phyloP scores from a whole-genome alignment of 148 eudicot genomes.

The Fagopyrum homotropicum region DNA sequence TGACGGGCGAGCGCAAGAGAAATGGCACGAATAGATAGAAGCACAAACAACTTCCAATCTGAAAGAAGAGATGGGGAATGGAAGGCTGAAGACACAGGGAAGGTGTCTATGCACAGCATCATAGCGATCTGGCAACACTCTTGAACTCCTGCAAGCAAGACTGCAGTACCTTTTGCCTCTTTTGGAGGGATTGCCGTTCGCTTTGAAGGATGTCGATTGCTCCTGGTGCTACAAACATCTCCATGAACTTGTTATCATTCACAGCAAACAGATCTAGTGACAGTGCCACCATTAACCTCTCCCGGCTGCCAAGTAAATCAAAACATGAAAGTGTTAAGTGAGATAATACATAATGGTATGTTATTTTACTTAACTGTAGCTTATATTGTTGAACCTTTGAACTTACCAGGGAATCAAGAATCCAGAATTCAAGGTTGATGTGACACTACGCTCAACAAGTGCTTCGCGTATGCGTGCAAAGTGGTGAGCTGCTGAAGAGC shows the following conservation, averaged over 20 bases:
- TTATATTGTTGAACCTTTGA: background rate
- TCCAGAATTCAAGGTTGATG: slow-evolving; percentile 81
- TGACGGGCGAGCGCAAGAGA: too few relatives aligned
- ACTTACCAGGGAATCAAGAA: slow-evolving; percentile 89
- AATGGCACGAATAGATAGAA: too few relatives aligned
- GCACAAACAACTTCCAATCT: background rate
- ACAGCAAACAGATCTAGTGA: slow-evolving; percentile 88
- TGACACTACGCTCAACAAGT: slow-evolving; percentile 82
- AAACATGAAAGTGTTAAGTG: background rate
- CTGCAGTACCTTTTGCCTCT: slow-evolving; percentile 83
- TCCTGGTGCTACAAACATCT: slow-evolving; percentile 96
- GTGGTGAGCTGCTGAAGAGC: slow-evolving; percentile 81
- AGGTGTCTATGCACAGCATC: slow-evolving; percentile 19
- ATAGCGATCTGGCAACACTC: slow-evolving; percentile 63
- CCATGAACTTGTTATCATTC: slow-evolving; percentile 89
- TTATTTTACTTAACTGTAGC: too few relatives aligned
- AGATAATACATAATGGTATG: too few relatives aligned
- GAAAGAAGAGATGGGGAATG: slow-evolving; percentile 4
- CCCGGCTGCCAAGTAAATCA: slow-evolving; percentile 44
- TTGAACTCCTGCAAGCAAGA: slow-evolving; percentile 90
- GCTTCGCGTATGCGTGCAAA: slow-evolving; percentile 96
- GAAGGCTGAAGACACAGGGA: slow-evolving; percentile 7
- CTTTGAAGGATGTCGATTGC: slow-evolving; percentile 72
- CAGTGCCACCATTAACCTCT: slow-evolving; percentile 70
- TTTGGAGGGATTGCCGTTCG: slow-evolving; percentile 70